Evolutionary conservation across 352 stramenopile genomes (phyloP), one percentile per base, ranked within the genome.

Genomic region (Globisporangium camurandrum): DNA sequence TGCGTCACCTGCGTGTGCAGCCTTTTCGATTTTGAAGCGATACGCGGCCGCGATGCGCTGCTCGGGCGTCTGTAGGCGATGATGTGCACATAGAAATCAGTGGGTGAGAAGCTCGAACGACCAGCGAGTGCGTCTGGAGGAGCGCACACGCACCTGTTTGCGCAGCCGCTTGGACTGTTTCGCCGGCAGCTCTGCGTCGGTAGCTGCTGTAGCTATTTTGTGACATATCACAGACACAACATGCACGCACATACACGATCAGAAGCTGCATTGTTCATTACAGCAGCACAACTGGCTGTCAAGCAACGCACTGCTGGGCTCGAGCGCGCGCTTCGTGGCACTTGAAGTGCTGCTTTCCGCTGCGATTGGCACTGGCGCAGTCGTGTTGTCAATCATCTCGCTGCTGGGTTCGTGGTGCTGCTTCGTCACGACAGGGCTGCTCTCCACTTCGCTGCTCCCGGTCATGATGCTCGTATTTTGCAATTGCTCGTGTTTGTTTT

Each of bases 161-260:
- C 67, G 71, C 51, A 79, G 57, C 19, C 66, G 69, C 36, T 64
- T 60, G n/a, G 62, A 48, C 45, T 75, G 53, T 43, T 67, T 77
- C 58, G 75, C 66, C 22, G 59, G 58, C 38, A 68, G 28, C 59
- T 62, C 40, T 19, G 14, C 41, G 22, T 48, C 26, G 2, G 22
- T 20, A 17, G 28, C 16, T 19, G 33, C 55, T 48, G 26, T 20
- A 41, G 3, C n/a, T 33, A 12, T 34, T n/a, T n/a, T 1, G 20
- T 1, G 7, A 8, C 9, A 30, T 8, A 33, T 17, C 6, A 24
- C 22, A 26, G 9, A 30, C 20, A 41, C n/a, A n/a, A n/a, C n/a
- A n/a, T n/a, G n/a, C n/a, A n/a, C n/a, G n/a, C n/a, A n/a, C n/a
- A n/a, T n/a, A n/a, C n/a, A n/a, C n/a, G n/a, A n/a, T n/a, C n/a